Base-by-base conservation (phyloP, 2,329 filamentous ascomycete genomes). In the Diplodia mutila region DNA sequence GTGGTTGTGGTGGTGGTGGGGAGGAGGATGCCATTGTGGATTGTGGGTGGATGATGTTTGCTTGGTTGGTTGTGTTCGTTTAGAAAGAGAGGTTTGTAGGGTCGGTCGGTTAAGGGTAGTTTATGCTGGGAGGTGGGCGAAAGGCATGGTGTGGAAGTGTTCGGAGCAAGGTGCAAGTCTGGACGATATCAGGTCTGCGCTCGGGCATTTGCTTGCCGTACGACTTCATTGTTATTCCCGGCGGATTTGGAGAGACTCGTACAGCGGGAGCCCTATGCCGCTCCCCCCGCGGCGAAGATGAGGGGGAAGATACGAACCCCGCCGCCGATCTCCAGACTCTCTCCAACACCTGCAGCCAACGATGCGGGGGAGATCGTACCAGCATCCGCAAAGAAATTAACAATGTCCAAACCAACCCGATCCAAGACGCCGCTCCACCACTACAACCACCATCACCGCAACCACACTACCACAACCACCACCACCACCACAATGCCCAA, bases 21-120 rank as follows among this genome's bases (percentile, higher is more conserved):
- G n/a, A n/a, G 23, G 54, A 42, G 11, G 54, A 2, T 0, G 29
- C 29, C 34, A 27, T 69, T 34, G 18, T 75, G 75, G 21, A 73
- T n/a, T n/a, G n/a, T 48, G 18, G 6, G 4, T 57, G n/a, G 29
- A 34, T 21, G 29, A 29, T n/a, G n/a, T n/a, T n/a, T n/a, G 29
- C 4, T 34, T 32, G 29, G 27, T 37, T 34, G 11, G 2, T 2
- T 14, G 4, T 18, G 0, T 12, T 6, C n/a, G 11, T 23, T 27
- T 32, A 16, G 14, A 42, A 18, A 8, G 39, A n/a, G 39, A 42
- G 12, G 16, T 2, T 42, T 42, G 39, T 42, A n/a, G 8, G 14
- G 8, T 3, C 25, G 12, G 9, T 25, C 6, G 48, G 9, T 21
- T 23, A 9, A 21, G 48, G 5, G 1, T 18, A 7, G 16, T 4